phyloP scores from a whole-genome alignment of 306 rosid species.

The Lathyrus tuberosus region DNA sequence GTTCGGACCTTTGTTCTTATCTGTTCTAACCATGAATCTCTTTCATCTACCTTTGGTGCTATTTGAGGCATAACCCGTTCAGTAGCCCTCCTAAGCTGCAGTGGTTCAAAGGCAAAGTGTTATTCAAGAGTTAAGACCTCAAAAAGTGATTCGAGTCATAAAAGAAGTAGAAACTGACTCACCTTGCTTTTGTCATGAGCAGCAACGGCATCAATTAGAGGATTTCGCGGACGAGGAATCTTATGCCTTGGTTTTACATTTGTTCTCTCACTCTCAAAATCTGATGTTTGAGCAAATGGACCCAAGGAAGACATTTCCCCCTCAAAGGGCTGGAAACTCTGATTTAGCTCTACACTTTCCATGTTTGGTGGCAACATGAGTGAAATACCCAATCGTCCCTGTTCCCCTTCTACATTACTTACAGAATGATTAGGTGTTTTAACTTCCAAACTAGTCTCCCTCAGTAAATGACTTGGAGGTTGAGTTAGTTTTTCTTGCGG shows the following conservation, averaged over 20 bases:
- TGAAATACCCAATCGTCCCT: conserved; percentile 36
- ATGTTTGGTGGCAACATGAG: conserved; percentile 42
- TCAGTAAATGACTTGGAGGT: conserved; percentile 44
- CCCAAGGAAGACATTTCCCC: conserved; percentile 54
- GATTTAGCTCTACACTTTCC: conserved; percentile 54
- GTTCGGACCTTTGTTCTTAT: conserved; percentile 87
- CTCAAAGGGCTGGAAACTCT: conserved; percentile 43
- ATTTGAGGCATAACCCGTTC: conserved; percentile 70
- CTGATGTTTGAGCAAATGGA: conserved; percentile 46
- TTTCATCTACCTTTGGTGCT: conserved; percentile 68
- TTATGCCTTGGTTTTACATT: conserved; percentile 61
- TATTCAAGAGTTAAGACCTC: conserved; percentile 37
- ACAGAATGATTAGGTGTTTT: conserved; percentile 20
- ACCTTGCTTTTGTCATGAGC: conserved; percentile 99
- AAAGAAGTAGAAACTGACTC: conserved; percentile 33
- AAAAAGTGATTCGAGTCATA: conserved; percentile 27
- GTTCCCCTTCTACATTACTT: conserved; percentile 51
- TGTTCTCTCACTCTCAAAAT: conserved; percentile 54
- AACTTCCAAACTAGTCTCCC: conserved; percentile 42
- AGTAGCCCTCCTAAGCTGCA: conserved; percentile 87
- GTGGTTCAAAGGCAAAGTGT: conserved; percentile 39
- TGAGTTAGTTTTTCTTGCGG: conserved; percentile 34
- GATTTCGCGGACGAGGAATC: conserved; percentile 91
- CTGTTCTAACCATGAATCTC: conserved; percentile 85
- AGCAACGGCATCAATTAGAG: conserved; percentile 92